Base-by-base conservation (phyloP, 805 yeast genomes). In the Yamadazyma scolyti region DNA sequence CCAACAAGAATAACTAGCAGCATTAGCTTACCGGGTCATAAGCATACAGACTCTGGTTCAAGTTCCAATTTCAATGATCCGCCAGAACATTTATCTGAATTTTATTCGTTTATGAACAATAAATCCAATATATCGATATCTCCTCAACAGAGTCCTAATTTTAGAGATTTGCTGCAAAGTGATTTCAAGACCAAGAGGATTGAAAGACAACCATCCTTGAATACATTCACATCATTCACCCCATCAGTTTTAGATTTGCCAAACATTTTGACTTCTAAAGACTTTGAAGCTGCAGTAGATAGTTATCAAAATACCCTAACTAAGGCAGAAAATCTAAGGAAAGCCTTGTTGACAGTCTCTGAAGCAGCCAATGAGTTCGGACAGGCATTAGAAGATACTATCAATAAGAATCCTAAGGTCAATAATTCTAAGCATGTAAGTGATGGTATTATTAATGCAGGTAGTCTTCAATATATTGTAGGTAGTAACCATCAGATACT, bases 401-500 rank as follows among this genome's bases (percentile, higher is more conserved):
- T 56, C 9, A 46, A 43, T 27, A 38, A 47, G 8, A 42, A 48
- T 23, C 61, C 58, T 7, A 58, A 56, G 29, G 55, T 54, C 2
- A 42, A 47, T 36, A 47, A 52, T 31, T 17, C 44, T 15, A 48
- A 40, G 20, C 29, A 35, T 7, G 60, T 56, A 2, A 71, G 79
- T 2, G 82, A 81, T 42, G 86, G 86, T 6, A 53, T 86, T 10
- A 58, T 77, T 43, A 71, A 77, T 28, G 83, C 89, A 2, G 80
- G 87, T 24, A 95, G 95, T 0, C 60, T 87, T 33, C 89, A 84
- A 44, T 78, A 75, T 47, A 64, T 87, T 25, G 71, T 84, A 12
- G 78, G 90, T 0, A 85, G 84, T 50, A 93, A 85, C 50, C 82
- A 82, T 39, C 79, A 78, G 39, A 75, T 87, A 9, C 63, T 87